A percentile compares a stretch with the other conserved stretches of the same genome.
These are phyloP conservation scores for Mycena galopus DNA, from an alignment of 768 basidiomycete species.

Conservation along the genomic window DNA sequence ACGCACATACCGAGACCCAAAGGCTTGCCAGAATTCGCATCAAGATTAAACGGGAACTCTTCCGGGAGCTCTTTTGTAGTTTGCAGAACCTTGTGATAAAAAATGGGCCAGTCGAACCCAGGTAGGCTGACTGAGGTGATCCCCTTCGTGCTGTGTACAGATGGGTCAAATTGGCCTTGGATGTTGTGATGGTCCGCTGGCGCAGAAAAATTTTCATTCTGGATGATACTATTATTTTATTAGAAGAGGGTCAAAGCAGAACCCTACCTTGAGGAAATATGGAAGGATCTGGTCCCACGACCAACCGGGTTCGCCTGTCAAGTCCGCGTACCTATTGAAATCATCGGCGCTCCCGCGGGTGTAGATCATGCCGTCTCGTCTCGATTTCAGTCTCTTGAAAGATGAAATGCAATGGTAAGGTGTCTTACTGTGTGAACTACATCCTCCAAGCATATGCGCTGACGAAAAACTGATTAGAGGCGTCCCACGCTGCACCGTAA, in stretches of 20 bases:
- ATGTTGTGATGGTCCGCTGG: constrained; percentile 55
- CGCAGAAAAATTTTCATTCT: constrained; percentile 54
- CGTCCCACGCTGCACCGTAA: neutral
- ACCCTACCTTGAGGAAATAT: constrained; percentile 47
- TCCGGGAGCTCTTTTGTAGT: constrained; percentile 49
- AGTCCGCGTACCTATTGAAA: constrained; percentile 48
- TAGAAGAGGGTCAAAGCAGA: neutral
- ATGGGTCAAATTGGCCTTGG: constrained; percentile 50
- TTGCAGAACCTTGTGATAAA: constrained; percentile 50
- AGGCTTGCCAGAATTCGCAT: constrained; percentile 49
- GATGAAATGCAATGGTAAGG: no score
- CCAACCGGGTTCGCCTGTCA: constrained; percentile 54
- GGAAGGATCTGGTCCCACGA: constrained; percentile 52
- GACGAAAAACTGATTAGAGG: neutral
- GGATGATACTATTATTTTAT: neutral
- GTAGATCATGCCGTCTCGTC: constrained; percentile 52
- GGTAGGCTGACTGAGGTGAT: constrained; percentile 48
- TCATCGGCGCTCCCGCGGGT: constrained; percentile 53
- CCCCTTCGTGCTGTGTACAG: constrained; percentile 52
- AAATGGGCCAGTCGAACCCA: constrained; percentile 40
- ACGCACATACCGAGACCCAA: constrained; percentile 46
- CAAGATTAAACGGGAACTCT: constrained; percentile 52
- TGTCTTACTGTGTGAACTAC: constrained; percentile 18
- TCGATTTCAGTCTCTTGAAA: neutral
- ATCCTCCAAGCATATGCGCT: constrained; percentile 18